These are phyloP conservation scores for Wickerhamiella cacticola DNA, from an alignment of 805 yeast genomes.

Conservation along the genomic window DNA sequence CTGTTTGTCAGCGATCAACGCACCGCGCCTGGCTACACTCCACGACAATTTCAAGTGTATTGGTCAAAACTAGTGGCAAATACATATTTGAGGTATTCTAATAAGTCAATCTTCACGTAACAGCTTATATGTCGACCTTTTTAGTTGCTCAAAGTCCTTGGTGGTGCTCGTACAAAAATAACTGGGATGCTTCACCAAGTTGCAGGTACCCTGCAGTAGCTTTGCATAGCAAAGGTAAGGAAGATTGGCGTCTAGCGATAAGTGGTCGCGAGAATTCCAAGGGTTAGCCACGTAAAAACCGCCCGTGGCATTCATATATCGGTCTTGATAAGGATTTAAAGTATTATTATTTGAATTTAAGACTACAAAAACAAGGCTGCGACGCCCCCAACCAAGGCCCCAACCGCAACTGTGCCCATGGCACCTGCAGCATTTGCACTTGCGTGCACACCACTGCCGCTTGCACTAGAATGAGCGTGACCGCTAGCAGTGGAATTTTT, in stretches of 20 bases:
- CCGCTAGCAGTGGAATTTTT: background rate
- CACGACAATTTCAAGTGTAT: too few relatives aligned
- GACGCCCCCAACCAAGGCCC: slow-evolving; percentile 11
- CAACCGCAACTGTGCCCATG: slow-evolving; percentile 5
- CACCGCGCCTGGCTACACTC: too few relatives aligned
- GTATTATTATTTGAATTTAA: background rate
- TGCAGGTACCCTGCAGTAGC: background rate
- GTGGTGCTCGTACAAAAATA: background rate
- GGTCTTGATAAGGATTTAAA: too few relatives aligned
- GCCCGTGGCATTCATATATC: too few relatives aligned
- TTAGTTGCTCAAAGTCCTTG: too few relatives aligned
- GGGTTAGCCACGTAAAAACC: too few relatives aligned
- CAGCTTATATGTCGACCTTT: too few relatives aligned
- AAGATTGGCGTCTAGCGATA: background rate
- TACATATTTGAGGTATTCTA: too few relatives aligned
- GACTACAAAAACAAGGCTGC: slow-evolving; percentile 10
- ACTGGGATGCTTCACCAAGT: background rate
- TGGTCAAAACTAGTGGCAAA: too few relatives aligned
- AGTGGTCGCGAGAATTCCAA: background rate
- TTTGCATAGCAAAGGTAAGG: background rate
- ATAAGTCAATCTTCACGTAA: too few relatives aligned
- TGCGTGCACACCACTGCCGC: background rate
- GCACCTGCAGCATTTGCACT: slow-evolving; percentile 5
- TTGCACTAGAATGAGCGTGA: background rate
- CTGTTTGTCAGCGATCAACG: background rate